Evolutionary conservation across 257 asterid species (phyloP), one percentile per base, ranked within the genome.

Genomic region (Scutellaria baicalensis): DNA sequence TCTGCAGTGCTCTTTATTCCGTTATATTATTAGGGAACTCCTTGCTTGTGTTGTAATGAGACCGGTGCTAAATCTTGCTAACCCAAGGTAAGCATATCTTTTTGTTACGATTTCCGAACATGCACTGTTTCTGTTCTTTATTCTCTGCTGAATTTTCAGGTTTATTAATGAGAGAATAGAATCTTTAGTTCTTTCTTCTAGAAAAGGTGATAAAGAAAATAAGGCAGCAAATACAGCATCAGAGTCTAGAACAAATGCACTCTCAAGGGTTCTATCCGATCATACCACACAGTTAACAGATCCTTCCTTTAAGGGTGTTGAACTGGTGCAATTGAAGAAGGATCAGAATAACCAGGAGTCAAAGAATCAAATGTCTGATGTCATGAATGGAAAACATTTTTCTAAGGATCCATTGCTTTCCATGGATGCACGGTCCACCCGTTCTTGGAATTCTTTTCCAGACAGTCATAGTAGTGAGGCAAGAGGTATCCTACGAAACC

Each of bases 131-230:
- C 67, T 68, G 70, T 76, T 76, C 60, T 73, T 78, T 71, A 81
- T 77, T 70, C 68, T 17, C 71, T 60, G 51, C 68, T 52, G 54
- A 72, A 60, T 75, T 68, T 82, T 81, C 89, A 94, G 97, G 95
- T 94, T 94, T 78, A 80, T 94, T 60, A 94, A 94, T 69, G 97
- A 89, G 88, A 86, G 96, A 86, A 88, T 94, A 77, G 99, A 89
- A 76, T 82, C 89, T 55, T 64, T 88, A 71, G 86, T 81, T 76
- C 70, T 80, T 75, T 84, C 97, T 66, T 66, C 75, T 59, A 75
- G 83, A 75, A 89, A 91, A 79, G 67, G 74, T 50, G 88, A 67
- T 78, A 90, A 87, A 82, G 97, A 78, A 74, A 71, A 79, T 78
- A 64, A 69, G 43, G 75, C 62, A 59, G 68, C 84, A 47, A 79